phyloP scores from a whole-genome alignment of 306 rosid species.

The Benincasa hispida region DNA sequence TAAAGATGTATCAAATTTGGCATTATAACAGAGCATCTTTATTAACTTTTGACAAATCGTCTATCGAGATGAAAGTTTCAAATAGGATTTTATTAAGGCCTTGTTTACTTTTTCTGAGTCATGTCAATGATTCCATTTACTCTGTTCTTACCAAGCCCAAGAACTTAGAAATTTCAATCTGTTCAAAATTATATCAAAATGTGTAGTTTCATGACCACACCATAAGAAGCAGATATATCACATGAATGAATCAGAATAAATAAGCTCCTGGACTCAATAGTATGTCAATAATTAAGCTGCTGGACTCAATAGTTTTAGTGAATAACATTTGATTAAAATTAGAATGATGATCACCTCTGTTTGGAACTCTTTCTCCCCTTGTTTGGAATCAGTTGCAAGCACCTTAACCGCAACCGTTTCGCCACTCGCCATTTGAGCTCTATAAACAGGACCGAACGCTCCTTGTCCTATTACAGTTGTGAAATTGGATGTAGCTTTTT shows the following conservation, averaged over 20 bases:
- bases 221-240: neutral
- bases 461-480: constrained; percentile 96
- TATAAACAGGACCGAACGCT: constrained; percentile 96
- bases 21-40: neutral
- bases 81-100: neutral
- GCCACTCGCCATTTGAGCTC: constrained; percentile 87
- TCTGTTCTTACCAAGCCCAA: neutral
- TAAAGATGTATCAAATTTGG: neutral
- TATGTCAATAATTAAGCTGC: too few species aligned
- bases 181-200: neutral
- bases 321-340: neutral
- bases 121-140: neutral
- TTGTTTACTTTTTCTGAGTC: neutral
- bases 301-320: neutral
- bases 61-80: neutral
- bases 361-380: constrained; percentile 94
- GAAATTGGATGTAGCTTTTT: constrained; percentile 80
- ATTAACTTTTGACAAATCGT: neutral
- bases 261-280: neutral
- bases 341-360: constrained; percentile 52
- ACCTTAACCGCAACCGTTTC: constrained; percentile 93
- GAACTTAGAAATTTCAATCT: neutral
- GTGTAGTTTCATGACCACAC: neutral
- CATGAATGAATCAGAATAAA: neutral
- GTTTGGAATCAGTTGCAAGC: constrained; percentile 92